Percentiles rank a stretch among this genome's conserved stretches.
Evolutionary conservation across 306 rosid genomes (phyloP).

Genomic region (Acacia confusa): DNA sequence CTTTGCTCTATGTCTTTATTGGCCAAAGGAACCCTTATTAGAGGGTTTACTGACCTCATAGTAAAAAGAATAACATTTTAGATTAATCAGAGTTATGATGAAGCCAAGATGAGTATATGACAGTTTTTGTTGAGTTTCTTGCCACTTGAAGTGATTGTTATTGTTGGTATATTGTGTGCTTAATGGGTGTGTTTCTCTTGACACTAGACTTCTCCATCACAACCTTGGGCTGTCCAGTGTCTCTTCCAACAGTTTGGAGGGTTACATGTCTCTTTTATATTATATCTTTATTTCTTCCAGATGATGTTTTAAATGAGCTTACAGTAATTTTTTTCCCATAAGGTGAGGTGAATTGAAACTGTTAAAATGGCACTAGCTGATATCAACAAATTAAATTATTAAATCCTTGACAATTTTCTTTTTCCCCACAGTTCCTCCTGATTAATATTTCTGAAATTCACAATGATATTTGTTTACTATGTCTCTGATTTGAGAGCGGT

Average conservation of each 20-base stretch:
- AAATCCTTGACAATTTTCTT: neutral
- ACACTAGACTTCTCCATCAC: neutral
- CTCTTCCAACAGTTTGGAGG: neutral
- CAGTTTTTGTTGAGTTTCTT: neutral
- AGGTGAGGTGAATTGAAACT: neutral
- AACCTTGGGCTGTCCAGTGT: neutral
- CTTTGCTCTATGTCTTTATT: neutral
- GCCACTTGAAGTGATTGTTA: constrained; percentile 15
- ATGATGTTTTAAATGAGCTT: neutral
- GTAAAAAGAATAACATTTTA: neutral
- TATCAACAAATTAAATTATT: neutral
- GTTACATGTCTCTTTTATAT: neutral
- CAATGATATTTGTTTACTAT: neutral
- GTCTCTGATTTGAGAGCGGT: constrained; percentile 53
- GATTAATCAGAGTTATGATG: neutral
- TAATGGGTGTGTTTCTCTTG: neutral
- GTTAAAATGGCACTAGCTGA: neutral
- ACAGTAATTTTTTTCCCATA: neutral
- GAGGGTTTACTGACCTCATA: neutral
- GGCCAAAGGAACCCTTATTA: neutral
- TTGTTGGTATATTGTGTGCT: neutral
- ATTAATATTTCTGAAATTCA: constrained; percentile 22
- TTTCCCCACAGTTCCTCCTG: neutral
- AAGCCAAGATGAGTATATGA: neutral
- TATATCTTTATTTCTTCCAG: neutral